These are phyloP conservation scores for Aegilops tauschii DNA, from an alignment of 176 grass and related monocot genomes.

Conservation along the genomic window DNA sequence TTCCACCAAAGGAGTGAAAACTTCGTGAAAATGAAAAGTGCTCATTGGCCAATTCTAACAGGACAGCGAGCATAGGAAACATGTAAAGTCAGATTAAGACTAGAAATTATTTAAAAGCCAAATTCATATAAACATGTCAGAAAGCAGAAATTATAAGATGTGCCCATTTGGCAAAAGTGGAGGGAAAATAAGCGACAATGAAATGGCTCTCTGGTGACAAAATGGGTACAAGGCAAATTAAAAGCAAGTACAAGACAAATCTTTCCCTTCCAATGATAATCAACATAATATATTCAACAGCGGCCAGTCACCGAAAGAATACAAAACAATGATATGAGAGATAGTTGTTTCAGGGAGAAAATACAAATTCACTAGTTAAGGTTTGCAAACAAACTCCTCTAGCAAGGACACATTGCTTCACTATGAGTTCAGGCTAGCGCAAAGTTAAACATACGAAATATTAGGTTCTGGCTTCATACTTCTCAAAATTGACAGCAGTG, in stretches of 20 bases:
- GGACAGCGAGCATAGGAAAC: neutral
- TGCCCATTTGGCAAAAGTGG: neutral
- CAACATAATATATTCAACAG: slow-evolving; percentile 3
- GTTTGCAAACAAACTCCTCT: neutral
- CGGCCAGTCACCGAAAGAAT: neutral
- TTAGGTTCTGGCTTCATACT: slow-evolving; percentile 11
- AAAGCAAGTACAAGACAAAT: neutral
- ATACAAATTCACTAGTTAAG: slow-evolving; percentile 11
- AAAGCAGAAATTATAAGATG: neutral
- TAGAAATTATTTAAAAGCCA: neutral
- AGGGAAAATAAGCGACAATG: neutral
- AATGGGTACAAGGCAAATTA: neutral
- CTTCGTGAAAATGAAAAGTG: neutral
- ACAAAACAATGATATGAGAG: neutral
- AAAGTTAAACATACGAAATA: neutral
- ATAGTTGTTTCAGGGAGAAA: neutral
- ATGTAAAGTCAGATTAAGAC: neutral
- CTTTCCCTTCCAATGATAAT: slow-evolving; percentile 6
- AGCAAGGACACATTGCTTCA: neutral
- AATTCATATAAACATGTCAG: slow-evolving; percentile 2
- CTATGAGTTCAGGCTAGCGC: neutral
- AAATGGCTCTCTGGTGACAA: neutral
- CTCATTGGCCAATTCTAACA: neutral
- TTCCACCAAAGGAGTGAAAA: neutral
- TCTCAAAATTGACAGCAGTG: slow-evolving; percentile 3